These are phyloP conservation scores for Solioccasus polychromus DNA, from an alignment of 768 basidiomycete genomes.

Conservation along the genomic window DNA sequence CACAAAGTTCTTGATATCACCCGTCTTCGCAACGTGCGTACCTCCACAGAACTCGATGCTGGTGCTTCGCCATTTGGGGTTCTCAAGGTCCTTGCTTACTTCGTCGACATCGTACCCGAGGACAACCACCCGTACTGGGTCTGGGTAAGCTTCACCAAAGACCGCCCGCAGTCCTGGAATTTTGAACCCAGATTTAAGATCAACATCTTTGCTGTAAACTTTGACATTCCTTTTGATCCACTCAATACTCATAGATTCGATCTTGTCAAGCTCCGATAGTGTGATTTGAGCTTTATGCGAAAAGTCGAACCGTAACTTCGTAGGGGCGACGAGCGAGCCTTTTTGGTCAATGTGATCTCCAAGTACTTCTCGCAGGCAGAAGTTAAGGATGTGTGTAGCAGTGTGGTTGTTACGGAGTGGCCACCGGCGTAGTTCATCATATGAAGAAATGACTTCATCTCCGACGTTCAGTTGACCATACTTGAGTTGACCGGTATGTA, in stretches of 20 bases:
- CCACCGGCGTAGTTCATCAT: slow-evolving; percentile 96
- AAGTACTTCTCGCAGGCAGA: slow-evolving; percentile 83
- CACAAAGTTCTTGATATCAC: slow-evolving; percentile 95
- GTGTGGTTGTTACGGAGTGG: slow-evolving; percentile 98
- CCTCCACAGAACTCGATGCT: slow-evolving; percentile 99
- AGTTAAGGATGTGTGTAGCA: slow-evolving; percentile 98
- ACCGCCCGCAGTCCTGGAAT: slow-evolving; percentile 96
- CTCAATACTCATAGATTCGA: slow-evolving; percentile 79
- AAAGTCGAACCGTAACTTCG: slow-evolving; percentile 97
- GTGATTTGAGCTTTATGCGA: slow-evolving; percentile 89
- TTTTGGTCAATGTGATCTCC: slow-evolving; percentile 99
- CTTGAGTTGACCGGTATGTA: slow-evolving; percentile 88
- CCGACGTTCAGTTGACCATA: slow-evolving; percentile 81
- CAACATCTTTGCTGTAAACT: slow-evolving; percentile 86
- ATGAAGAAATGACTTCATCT: slow-evolving; percentile 82
- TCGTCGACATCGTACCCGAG: slow-evolving; percentile 87
- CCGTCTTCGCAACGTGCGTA: slow-evolving; percentile 97
- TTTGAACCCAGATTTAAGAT: slow-evolving; percentile 71
- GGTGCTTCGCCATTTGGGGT: slow-evolving; percentile 86
- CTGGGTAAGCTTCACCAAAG: slow-evolving; percentile 97
- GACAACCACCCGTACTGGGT: slow-evolving; percentile 93
- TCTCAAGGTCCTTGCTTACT: slow-evolving; percentile 79
- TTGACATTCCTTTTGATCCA: slow-evolving; percentile 90
- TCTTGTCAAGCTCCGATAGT: slow-evolving; percentile 71
- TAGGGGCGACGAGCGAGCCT: slow-evolving; percentile 94